These are phyloP conservation scores for Morella rubra DNA, from an alignment of 306 rosid genomes.

Conservation along the genomic window DNA sequence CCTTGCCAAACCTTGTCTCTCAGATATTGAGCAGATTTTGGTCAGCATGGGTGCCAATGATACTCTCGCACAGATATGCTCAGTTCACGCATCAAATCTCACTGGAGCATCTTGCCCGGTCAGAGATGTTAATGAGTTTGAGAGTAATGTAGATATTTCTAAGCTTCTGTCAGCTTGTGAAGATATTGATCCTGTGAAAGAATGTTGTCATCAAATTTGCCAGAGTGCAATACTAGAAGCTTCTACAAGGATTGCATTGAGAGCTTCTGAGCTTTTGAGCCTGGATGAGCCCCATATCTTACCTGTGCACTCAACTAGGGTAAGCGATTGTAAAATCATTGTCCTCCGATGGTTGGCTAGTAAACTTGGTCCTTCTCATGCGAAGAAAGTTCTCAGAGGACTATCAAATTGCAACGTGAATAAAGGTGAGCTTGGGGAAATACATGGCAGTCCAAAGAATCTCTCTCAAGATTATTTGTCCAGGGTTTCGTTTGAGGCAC, in stretches of 20 bases:
- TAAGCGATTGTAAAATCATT: constrained; percentile 67
- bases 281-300: constrained; percentile 45
- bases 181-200: constrained; percentile 82
- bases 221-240: constrained; percentile 92
- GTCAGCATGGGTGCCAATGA: constrained; percentile 75
- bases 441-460: not conserved
- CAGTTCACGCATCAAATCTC: constrained; percentile 62
- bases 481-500: not conserved
- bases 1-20: constrained; percentile 65
- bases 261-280: constrained; percentile 63
- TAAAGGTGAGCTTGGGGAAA: constrained; percentile 47
- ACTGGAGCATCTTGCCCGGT: constrained; percentile 83
- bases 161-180: constrained; percentile 80
- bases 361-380: constrained; percentile 66
- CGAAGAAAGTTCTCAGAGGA: constrained; percentile 85
- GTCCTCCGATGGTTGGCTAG: constrained; percentile 92
- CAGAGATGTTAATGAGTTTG: constrained; percentile 59
- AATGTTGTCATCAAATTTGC: constrained; percentile 77
- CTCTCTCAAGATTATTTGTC: constrained; percentile 2
- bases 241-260: constrained; percentile 66
- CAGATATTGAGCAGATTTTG: constrained; percentile 86
- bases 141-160: constrained; percentile 64
- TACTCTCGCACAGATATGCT: constrained; percentile 61
- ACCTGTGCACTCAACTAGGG: constrained; percentile 51
- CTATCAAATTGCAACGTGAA: constrained; percentile 86